These are phyloP conservation scores for Cystofilobasidium macerans DNA, from an alignment of 768 basidiomycete genomes.

Conservation along the genomic window DNA sequence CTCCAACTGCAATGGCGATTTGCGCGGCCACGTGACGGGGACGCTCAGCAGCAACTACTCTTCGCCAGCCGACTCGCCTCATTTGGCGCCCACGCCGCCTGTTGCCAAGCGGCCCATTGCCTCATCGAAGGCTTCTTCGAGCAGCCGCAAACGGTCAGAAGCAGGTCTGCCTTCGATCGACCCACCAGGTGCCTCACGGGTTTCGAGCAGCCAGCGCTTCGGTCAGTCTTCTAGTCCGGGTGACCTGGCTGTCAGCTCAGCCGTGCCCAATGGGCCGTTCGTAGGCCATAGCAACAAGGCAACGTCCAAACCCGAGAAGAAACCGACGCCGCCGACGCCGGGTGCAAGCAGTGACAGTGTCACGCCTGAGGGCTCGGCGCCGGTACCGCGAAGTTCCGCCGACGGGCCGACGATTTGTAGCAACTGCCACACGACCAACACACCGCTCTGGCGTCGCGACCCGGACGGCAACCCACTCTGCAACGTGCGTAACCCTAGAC, in stretches of 20 bases:
- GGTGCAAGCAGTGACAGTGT: conserved; percentile 14
- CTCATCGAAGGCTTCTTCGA: background rate
- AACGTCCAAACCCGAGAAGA: background rate
- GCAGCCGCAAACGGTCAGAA: background rate
- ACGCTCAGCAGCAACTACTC: conserved; percentile 5
- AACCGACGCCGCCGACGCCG: conserved; percentile 18
- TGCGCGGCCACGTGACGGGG: background rate
- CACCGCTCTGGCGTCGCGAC: conserved; percentile 83
- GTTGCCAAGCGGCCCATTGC: background rate
- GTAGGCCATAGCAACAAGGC: background rate
- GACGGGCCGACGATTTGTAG: conserved; percentile 70
- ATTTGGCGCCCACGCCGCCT: conserved; percentile 2
- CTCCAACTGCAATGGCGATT: background rate
- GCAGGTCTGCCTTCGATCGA: background rate
- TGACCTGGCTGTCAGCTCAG: conserved; percentile 33
- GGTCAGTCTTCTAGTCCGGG: conserved; percentile 32
- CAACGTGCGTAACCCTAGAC: conserved; percentile 46
- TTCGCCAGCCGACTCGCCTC: conserved; percentile 13
- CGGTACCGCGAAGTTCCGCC: conserved; percentile 27
- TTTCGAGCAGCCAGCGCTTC: background rate
- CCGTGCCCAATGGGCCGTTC: conserved; percentile 19
- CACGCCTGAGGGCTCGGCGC: conserved; percentile 27
- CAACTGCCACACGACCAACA: conserved; percentile 92
- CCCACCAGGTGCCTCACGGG: background rate
- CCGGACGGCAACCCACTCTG: conserved; percentile 86